These are phyloP conservation scores for Neurospora tetraspora DNA, from an alignment of 495 filamentous ascomycete species.

Conservation along the genomic window DNA sequence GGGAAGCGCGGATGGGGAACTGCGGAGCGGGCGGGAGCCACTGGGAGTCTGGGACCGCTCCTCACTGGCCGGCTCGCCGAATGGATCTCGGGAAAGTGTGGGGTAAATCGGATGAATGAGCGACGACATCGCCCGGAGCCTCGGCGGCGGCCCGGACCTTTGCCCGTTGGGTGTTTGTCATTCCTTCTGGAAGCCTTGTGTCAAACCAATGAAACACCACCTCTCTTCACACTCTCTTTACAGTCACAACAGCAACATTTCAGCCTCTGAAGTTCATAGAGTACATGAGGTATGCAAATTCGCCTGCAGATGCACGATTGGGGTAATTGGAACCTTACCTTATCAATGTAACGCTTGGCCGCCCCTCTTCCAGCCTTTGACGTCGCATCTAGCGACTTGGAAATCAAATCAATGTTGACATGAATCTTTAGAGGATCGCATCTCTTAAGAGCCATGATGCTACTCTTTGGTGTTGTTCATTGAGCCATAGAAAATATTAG, in stretches of 20 bases:
- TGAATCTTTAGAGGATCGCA: background rate
- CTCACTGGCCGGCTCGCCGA: background rate
- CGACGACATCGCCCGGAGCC: background rate
- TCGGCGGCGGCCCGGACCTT: background rate
- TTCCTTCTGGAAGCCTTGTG: background rate
- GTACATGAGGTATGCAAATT: background rate
- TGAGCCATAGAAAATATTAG: too few species aligned
- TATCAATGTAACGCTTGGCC: background rate
- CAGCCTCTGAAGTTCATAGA: background rate
- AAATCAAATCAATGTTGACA: background rate
- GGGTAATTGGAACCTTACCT: background rate
- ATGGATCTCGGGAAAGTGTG: conserved; percentile 5
- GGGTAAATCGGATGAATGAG: conserved; percentile 1
- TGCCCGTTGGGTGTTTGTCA: background rate
- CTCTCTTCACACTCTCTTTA: background rate
- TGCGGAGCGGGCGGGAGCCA: background rate
- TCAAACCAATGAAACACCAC: background rate
- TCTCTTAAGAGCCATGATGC: background rate
- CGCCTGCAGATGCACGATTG: background rate
- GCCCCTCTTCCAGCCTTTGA: background rate
- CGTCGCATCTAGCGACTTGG: background rate
- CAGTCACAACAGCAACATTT: background rate
- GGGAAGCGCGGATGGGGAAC: background rate
- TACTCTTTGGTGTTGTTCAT: background rate
- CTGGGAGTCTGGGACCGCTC: background rate